Conservation (phyloP, 495 filamentous ascomycete species). For the Penicillium manginii region DNA sequence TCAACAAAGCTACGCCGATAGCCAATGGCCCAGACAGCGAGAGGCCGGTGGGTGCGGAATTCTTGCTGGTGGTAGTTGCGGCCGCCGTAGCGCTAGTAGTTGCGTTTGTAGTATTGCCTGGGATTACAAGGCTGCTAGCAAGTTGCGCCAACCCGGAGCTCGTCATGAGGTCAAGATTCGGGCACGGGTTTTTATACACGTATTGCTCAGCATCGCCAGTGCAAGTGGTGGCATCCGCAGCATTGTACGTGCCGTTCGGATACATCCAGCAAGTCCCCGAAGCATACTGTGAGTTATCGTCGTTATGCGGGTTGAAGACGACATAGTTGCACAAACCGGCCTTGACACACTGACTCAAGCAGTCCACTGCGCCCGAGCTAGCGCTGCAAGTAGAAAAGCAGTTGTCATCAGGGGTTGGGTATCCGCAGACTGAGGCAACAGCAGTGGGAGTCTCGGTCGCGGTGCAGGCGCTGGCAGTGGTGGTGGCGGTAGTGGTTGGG, state of each 20-base stretch:
- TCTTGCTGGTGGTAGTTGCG: constrained; percentile 23
- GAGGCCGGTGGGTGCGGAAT: constrained; percentile 24
- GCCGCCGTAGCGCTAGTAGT: constrained; percentile 13
- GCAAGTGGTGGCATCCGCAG: constrained; percentile 22
- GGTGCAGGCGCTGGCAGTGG: constrained; percentile 29
- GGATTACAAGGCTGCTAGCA: constrained; percentile 20
- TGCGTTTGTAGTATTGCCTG: constrained; percentile 11
- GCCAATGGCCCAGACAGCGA: constrained; percentile 21
- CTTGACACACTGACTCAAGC: constrained; percentile 30
- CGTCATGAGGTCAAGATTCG: too few species aligned
- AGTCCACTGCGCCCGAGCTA: constrained; percentile 27
- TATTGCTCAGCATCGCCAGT: constrained; percentile 22
- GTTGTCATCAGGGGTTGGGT: constrained; percentile 25
- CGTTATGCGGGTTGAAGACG: constrained; percentile 27
- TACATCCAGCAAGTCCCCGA: constrained; percentile 30
- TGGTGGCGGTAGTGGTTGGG: constrained; percentile 26
- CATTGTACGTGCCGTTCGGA: constrained; percentile 29
- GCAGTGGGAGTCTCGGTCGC: constrained; percentile 34
- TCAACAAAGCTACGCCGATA: constrained; percentile 22
- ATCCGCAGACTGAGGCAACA: constrained; percentile 33
- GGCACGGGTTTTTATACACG: constrained; percentile 29
- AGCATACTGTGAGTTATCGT: constrained; percentile 23
- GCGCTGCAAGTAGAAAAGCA: constrained; percentile 23
- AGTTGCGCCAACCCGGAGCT: constrained; percentile 11
- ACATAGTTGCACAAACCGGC: constrained; percentile 32